Percentiles rank a stretch among this genome's conserved stretches.
Conservation (phyloP, 2,329 filamentous ascomycete species). For the Ascochyta pisi region DNA sequence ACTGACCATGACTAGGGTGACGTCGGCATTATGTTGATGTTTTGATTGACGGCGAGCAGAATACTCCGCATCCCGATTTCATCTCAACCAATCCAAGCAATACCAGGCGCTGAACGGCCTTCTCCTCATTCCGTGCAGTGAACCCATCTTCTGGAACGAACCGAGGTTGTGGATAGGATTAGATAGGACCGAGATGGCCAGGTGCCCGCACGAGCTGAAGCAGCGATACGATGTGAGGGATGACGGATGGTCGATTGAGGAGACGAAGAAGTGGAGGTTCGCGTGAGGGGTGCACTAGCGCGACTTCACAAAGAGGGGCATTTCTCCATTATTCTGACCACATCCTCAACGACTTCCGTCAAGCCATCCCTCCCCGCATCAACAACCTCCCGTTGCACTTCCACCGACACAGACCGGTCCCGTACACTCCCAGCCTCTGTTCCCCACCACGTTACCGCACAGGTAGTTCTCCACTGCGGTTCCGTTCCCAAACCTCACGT, state of each 20-base stretch:
- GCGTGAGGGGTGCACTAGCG: conserved; percentile 15
- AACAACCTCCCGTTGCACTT: conserved; percentile 29
- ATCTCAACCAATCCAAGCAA: background rate
- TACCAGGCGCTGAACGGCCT: background rate
- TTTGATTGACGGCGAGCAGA: background rate
- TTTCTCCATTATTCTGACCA: background rate
- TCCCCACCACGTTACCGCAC: conserved; percentile 28
- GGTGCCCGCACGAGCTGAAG: background rate
- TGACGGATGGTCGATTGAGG: conserved; percentile 11
- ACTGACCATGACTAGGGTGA: too few relatives aligned
- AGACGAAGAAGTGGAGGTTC: conserved; percentile 16
- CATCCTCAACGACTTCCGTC: background rate
- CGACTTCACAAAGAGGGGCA: background rate
- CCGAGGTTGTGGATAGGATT: background rate
- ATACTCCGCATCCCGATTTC: background rate
- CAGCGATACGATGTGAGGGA: background rate
- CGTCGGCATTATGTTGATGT: background rate
- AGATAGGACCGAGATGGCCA: conserved; percentile 3
- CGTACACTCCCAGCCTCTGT: conserved; percentile 30
- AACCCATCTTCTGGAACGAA: background rate
- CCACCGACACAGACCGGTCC: conserved; percentile 29
- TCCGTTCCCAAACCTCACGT: conserved; percentile 27
- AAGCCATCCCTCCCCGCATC: conserved; percentile 11
- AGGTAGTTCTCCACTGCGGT: conserved; percentile 21
- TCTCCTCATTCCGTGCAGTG: background rate